Evolutionary conservation across 345 rosid species (phyloP), one percentile per base, ranked within the genome.

Genomic region (Pistacia integerrima): DNA sequence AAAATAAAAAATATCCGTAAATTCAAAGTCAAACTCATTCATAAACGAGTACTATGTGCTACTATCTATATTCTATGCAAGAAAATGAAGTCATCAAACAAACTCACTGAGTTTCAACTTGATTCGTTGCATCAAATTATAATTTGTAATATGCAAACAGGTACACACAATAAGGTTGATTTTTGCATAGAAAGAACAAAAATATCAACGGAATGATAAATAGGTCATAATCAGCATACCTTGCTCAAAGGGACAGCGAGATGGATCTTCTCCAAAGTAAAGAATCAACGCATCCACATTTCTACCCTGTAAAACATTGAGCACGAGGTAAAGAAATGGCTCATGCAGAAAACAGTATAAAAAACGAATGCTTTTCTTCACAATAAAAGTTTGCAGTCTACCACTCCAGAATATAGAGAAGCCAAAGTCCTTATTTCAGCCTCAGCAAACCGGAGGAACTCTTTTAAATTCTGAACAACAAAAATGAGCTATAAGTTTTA

Each of bases 211-310:
- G 57, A 3, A 52, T 52, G 17, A 57, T 48, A 66, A 55, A 69
- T 41, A 10, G 55, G 73, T 56, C 51, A 17, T 52, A 4, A 38
- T 2, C 38, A 55, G 66, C 67, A 48, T 74, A 95, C 97, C 99
- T 90, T 95, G 98, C 80, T 95, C 98, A 51, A 93, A 93, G 66
- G 97, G 90, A 63, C 93, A 95, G 36, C 92, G 91, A 51, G 94
- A 91, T 51, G 99, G 99, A 86, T 93, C 97, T 87, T 95, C 98
- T 66, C 99, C 99, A 75, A 93, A 95, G 79, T 95, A 95, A 80
- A 92, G 88, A 81, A 93, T 92, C 82, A 93, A 83, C 54, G 93
- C 89, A 84, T 95, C 99, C 59, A 88, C 94, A 72, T 90, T 92
- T 83, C 91, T 88, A 57, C 98, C 99, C 97, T 93, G 90, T 58